Base-by-base conservation (phyloP, 2,329 filamentous ascomycete genomes). In the Amylocarpus encephaloides region DNA sequence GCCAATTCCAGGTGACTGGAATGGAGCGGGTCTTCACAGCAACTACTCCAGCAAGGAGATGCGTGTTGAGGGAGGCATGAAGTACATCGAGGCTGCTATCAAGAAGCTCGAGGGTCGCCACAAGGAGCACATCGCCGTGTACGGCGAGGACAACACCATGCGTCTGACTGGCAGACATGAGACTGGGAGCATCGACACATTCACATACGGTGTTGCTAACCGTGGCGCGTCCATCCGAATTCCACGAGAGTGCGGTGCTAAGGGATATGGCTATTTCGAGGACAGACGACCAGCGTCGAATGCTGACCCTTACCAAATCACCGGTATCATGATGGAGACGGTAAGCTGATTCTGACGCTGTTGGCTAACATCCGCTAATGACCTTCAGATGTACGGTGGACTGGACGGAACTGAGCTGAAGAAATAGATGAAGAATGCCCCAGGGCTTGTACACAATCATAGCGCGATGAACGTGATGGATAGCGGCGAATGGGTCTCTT, bases 191-290 rank as follows among this genome's bases (percentile, higher is more conserved):
- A 96, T 95, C 66, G 92, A 98, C 68, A 80, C 86, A 70, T 98
- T 98, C 81, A 83, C 82, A 62, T 97, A 85, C 72, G 92, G 93
- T 67, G 85, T 97, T 55, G 93, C 93, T 70, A 92, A 97, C 84
- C 90, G 93, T 73, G 93, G 92, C 66, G 50, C 88, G 52, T 94
- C 87, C 35, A 91, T 97, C 66, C 88, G 93, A 70, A 93, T 98
- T 63, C 91, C 91, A 63, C 85, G 90, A 64, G 83, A 89, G 64
- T 82, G 80, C 62, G 90, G 86, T 43, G 83, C 86, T 68, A 88
- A 95, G 71, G 89, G 89, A 71, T 93, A 86, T 75, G 91, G 91
- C 58, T 96, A 96, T 80, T 95, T 96, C 60, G 90, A 96, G 72
- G 85, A 90, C 59, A 80, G 86, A 67, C 80, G 85, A 58, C 85